These are phyloP conservation scores for Pseudoturritis turrita DNA, from an alignment of 345 rosid genomes.

Conservation along the genomic window DNA sequence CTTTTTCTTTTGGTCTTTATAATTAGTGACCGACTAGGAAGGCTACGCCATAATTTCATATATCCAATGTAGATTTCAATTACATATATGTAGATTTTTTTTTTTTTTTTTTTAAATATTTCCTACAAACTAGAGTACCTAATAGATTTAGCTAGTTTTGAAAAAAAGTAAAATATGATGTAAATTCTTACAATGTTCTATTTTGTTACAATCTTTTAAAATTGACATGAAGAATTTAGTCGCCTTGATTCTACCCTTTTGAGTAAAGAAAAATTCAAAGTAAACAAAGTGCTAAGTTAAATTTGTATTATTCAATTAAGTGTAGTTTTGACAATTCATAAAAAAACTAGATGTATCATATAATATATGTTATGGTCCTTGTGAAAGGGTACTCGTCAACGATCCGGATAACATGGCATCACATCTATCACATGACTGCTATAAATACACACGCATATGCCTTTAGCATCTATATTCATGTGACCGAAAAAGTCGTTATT, in stretches of 20 bases:
- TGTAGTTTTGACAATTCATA: neutral
- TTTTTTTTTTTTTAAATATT: neutral
- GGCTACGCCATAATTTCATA: no score
- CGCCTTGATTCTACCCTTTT: neutral
- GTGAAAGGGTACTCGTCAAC: slow-evolving; percentile 14
- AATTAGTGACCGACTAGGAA: slow-evolving; percentile 3
- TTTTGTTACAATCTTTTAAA: neutral
- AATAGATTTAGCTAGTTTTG: neutral
- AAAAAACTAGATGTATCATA: neutral
- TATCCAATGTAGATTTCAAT: no score
- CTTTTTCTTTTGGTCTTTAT: neutral
- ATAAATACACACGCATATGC: slow-evolving; percentile 19
- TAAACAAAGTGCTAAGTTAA: neutral
- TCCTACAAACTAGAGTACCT: neutral
- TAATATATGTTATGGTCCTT: neutral
- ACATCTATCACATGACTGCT: slow-evolving; percentile 28
- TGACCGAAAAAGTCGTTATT: neutral
- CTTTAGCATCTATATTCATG: neutral
- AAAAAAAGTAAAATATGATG: neutral
- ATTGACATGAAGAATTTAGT: neutral
- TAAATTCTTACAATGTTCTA: neutral
- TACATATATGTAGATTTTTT: no score
- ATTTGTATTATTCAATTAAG: no score
- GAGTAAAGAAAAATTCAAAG: neutral
- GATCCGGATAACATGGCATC: slow-evolving; percentile 35